These are phyloP conservation scores for Exobasidium cylindrosporum DNA, from an alignment of 1,284 basidiomycete species.

Conservation along the genomic window DNA sequence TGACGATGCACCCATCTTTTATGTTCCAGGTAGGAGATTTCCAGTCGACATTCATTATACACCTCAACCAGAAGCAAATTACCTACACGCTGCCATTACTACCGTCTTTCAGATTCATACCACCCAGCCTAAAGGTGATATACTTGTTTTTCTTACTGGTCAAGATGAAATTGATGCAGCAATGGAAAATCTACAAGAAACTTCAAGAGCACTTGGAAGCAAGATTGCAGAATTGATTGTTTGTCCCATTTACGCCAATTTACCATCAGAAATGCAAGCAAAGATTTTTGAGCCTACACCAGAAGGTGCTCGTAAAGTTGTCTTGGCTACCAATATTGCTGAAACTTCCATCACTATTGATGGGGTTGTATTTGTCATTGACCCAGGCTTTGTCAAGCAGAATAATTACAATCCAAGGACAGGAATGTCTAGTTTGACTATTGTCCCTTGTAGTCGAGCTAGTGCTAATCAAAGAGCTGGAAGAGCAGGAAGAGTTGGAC, in stretches of 20 bases:
- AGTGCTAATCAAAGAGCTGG: conserved; percentile 96
- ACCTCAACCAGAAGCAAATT: conserved; percentile 62
- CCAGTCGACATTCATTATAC: conserved; percentile 97
- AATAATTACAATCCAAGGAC: conserved; percentile 54
- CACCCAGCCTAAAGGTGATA: conserved; percentile 96
- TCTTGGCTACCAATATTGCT: conserved; percentile 96
- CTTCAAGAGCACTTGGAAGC: conserved; percentile 87
- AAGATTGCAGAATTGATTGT: conserved; percentile 92
- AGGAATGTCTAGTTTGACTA: conserved; percentile 51
- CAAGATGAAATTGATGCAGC: conserved; percentile 99
- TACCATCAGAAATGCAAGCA: conserved; percentile 97
- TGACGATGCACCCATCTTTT: conserved; percentile 53
- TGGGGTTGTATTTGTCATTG: conserved; percentile 54
- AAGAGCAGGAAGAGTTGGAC: conserved; percentile 92
- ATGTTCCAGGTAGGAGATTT: conserved; percentile 89
- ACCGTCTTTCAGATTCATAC: conserved; percentile 99
- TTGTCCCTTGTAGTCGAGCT: conserved; percentile 74
- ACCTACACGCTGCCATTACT: conserved; percentile 95
- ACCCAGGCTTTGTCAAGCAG: conserved; percentile 55
- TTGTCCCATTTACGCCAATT: conserved; percentile 95
- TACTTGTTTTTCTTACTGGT: conserved; percentile 94
- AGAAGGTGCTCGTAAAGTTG: conserved; percentile 87
- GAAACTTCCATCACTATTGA: conserved; percentile 55
- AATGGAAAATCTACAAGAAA: conserved; percentile 86
- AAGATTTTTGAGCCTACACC: conserved; percentile 99